A percentile compares a stretch with the other conserved stretches of the same genome.
These are phyloP conservation scores for Pezicula neosporulosa DNA, from an alignment of 2,329 filamentous ascomycete genomes.

Conservation along the genomic window DNA sequence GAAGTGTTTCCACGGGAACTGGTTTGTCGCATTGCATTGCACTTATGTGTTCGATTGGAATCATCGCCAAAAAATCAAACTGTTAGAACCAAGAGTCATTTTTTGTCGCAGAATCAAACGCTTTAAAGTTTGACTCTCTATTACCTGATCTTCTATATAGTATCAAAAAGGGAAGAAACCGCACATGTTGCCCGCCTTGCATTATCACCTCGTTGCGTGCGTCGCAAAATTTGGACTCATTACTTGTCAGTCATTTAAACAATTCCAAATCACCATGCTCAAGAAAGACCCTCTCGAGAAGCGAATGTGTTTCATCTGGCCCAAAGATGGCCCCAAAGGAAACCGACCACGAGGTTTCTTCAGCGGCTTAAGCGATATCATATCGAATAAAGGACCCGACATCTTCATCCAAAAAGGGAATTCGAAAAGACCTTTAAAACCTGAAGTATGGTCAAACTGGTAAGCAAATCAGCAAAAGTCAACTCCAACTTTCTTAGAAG, in stretches of 20 bases:
- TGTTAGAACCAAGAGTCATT: background rate
- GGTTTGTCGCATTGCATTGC: too few relatives aligned
- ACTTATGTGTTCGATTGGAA: constrained; percentile 9
- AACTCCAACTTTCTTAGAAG: too few relatives aligned
- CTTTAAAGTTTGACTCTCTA: too few relatives aligned
- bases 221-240: too few relatives aligned
- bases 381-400: constrained; percentile 36
- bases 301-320: constrained; percentile 24
- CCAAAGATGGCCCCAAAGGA: constrained; percentile 24
- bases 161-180: too few relatives aligned
- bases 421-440: constrained; percentile 13
- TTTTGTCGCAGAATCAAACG: too few relatives aligned
- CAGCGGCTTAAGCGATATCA: constrained; percentile 30
- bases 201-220: too few relatives aligned
- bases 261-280: background rate
- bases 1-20: too few relatives aligned
- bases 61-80: constrained; percentile 16
- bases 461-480: background rate
- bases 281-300: background rate
- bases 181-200: too few relatives aligned
- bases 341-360: constrained; percentile 21
- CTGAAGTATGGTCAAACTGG: constrained; percentile 28
- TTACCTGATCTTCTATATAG: too few relatives aligned
- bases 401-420: constrained; percentile 30
- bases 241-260: background rate